phyloP scores from a whole-genome alignment of 768 basidiomycete genomes.

The Phylloporus rhodoxanthus region DNA sequence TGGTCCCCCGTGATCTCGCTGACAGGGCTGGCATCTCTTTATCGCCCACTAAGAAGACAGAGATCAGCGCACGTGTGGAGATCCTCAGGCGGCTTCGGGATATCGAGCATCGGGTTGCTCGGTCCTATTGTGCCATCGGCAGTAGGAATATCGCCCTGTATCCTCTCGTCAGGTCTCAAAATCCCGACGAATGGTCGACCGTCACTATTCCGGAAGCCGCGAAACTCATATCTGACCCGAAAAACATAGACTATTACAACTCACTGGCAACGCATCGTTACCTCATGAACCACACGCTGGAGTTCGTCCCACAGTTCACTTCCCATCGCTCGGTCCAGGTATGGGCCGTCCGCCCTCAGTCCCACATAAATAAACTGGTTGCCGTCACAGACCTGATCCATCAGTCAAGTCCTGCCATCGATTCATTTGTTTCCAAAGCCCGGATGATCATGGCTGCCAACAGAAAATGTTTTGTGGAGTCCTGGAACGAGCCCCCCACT shows the following conservation, averaged over 20 bases:
- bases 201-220: constrained; percentile 54
- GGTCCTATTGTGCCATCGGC: constrained; percentile 32
- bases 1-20: constrained; percentile 43
- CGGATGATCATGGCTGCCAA: constrained; percentile 35
- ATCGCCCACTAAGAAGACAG: constrained; percentile 25
- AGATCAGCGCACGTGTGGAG: constrained; percentile 57
- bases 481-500: constrained; percentile 29
- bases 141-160: constrained; percentile 35
- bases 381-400: constrained; percentile 46
- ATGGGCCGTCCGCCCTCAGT: constrained; percentile 60
- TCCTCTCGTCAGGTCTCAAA: constrained; percentile 36
- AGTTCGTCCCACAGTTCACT: constrained; percentile 47
- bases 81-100: constrained; percentile 55
- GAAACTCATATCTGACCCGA: constrained; percentile 33
- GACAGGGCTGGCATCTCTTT: constrained; percentile 41
- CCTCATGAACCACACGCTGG: constrained; percentile 47
- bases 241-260: constrained; percentile 30
- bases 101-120: constrained; percentile 46
- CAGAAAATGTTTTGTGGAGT: constrained; percentile 24
- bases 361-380: constrained; percentile 48
- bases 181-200: constrained; percentile 48
- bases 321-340: constrained; percentile 43
- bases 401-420: constrained; percentile 34
- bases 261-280: constrained; percentile 53
- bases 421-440: constrained; percentile 49